Conservation (phyloP, 1,139 yeast genomes). For the Komagataea norvegica region DNA sequence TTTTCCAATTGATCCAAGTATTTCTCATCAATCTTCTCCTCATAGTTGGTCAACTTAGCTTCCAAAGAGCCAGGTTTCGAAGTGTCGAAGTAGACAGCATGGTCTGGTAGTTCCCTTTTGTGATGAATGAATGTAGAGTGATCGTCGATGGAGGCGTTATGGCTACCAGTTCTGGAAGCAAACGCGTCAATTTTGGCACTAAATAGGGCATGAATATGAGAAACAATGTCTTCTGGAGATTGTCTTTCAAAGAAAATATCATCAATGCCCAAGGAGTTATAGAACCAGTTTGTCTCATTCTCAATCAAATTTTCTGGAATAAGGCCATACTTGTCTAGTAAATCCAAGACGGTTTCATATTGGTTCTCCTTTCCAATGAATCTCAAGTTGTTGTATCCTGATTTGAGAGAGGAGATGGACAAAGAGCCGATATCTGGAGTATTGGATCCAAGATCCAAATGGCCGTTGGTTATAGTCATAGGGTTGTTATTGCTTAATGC, state of each 20-base stretch:
- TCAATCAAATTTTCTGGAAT: conserved; percentile 86
- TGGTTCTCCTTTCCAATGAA: conserved; percentile 82
- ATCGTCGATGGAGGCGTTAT: conserved; percentile 37
- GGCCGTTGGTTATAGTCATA: conserved; percentile 8
- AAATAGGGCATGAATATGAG: conserved; percentile 79
- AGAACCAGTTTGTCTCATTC: conserved; percentile 86
- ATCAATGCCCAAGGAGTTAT: conserved; percentile 82
- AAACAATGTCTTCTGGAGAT: conserved; percentile 71
- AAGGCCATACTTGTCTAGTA: conserved; percentile 77
- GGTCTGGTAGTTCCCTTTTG: conserved; percentile 68
- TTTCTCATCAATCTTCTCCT: conserved; percentile 71
- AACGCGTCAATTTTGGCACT: conserved; percentile 91
- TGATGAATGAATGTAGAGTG: conserved; percentile 60
- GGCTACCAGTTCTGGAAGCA: conserved; percentile 32
- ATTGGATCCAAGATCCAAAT: conserved; percentile 2
- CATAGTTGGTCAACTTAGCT: conserved; percentile 42
- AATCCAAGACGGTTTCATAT: conserved; percentile 75
- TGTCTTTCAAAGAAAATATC: conserved; percentile 90
- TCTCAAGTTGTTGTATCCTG: conserved; percentile 70
- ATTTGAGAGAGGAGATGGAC: conserved; percentile 34
- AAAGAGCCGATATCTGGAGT: conserved; percentile 35
- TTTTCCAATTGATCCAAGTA: conserved; percentile 51
- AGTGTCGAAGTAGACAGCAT: conserved; percentile 89
- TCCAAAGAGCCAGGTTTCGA: conserved; percentile 31
- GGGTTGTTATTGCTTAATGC: too few species aligned